These are phyloP conservation scores for Thelonectria blattea DNA, from an alignment of 2,329 filamentous ascomycete genomes.

Conservation along the genomic window DNA sequence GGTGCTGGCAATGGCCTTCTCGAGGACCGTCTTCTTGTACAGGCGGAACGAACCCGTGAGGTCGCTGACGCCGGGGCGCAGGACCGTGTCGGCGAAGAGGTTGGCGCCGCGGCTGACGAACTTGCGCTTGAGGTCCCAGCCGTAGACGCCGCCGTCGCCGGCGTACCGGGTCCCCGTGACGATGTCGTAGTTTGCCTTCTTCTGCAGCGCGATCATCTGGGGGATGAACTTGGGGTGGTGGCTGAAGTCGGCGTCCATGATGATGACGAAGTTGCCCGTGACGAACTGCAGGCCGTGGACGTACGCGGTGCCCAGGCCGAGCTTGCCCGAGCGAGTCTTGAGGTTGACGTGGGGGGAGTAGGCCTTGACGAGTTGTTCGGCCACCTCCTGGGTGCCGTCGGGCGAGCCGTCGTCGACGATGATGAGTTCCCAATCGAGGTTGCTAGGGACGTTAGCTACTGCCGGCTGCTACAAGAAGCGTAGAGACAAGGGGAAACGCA, in stretches of 20 bases:
- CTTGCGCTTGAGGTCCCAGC: conserved; percentile 94
- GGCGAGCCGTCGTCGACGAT: conserved; percentile 98
- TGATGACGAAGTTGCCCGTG: conserved; percentile 94
- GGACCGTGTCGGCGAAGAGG: conserved; percentile 91
- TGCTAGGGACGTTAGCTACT: conserved; percentile 55
- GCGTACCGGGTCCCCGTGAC: conserved; percentile 96
- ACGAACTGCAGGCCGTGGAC: conserved; percentile 91
- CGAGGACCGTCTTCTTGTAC: conserved; percentile 89
- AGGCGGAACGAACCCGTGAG: conserved; percentile 92
- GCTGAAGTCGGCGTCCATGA: conserved; percentile 99
- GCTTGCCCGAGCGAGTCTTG: conserved; percentile 89
- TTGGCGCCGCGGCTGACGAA: conserved; percentile 88
- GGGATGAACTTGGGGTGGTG: conserved; percentile 99
- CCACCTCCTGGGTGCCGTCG: conserved; percentile 91
- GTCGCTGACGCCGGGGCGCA: conserved; percentile 93
- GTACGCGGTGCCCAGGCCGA: conserved; percentile 96
- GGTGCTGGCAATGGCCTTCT: conserved; percentile 88
- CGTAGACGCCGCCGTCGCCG: conserved; percentile 86
- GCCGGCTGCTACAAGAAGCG: background rate
- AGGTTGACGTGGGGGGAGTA: conserved; percentile 83
- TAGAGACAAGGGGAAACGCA: conserved; percentile 49
- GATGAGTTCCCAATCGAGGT: conserved; percentile 95
- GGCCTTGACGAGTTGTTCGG: conserved; percentile 85
- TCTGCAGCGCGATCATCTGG: conserved; percentile 85
- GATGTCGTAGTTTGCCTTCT: conserved; percentile 84